These are phyloP conservation scores for Tilletia indica DNA, from an alignment of 1,284 basidiomycete species.

Conservation along the genomic window DNA sequence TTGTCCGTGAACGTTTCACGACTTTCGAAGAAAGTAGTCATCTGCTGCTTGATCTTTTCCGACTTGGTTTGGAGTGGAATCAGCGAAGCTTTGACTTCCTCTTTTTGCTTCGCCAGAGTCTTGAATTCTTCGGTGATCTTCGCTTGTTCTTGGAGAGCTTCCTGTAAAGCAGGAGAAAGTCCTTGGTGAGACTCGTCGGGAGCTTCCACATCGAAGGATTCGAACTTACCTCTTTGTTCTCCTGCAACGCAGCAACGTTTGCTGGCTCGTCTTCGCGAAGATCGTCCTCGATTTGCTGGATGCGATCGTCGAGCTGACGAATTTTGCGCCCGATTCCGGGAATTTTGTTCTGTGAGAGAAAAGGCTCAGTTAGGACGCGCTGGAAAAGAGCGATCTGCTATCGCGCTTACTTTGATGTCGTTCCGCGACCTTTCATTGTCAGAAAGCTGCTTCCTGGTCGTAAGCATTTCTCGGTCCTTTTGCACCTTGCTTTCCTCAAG, in stretches of 20 bases:
- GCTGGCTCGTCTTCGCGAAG: constrained; percentile 73
- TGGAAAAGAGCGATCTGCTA: background rate
- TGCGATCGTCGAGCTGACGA: constrained; percentile 46
- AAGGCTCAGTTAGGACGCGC: background rate
- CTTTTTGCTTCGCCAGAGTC: constrained; percentile 16
- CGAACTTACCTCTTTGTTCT: constrained; percentile 49
- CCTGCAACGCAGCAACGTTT: constrained; percentile 68
- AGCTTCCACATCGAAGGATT: background rate
- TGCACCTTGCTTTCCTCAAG: constrained; percentile 21
- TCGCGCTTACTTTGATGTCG: constrained; percentile 10
- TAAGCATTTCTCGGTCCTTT: constrained; percentile 19
- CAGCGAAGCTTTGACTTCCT: constrained; percentile 8
- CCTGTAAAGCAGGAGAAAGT: background rate
- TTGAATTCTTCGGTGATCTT: constrained; percentile 9
- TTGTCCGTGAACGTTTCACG: constrained; percentile 6
- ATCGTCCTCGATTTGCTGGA: constrained; percentile 63
- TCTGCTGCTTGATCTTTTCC: constrained; percentile 35
- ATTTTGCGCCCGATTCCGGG: constrained; percentile 24
- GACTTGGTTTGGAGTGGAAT: constrained; percentile 37
- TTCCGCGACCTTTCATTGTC: constrained; percentile 24
- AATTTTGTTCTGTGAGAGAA: constrained; percentile 11
- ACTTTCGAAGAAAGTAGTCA: constrained; percentile 28
- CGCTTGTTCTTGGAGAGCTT: background rate
- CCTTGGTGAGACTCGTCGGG: background rate
- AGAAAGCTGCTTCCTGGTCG: constrained; percentile 22